phyloP scores from a whole-genome alignment of 805 yeast species.

The Suhomyces sp. region DNA sequence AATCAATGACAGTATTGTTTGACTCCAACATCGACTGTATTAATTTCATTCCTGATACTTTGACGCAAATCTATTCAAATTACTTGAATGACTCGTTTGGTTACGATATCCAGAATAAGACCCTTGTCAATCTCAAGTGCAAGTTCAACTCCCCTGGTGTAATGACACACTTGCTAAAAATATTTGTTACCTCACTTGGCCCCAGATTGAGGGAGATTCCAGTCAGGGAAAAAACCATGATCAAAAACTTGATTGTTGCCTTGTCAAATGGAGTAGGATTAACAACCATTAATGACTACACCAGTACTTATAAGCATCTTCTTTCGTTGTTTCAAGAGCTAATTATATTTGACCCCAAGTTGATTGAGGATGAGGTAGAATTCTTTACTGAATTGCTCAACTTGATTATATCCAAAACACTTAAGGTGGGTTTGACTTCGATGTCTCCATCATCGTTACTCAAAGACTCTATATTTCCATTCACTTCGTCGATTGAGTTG shows the following conservation, averaged over 20 bases:
- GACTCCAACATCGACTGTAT: constrained; percentile 52
- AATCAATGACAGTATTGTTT: constrained; percentile 54
- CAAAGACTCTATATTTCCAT: constrained; percentile 42
- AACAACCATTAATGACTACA: constrained; percentile 23
- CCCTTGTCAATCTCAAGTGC: constrained; percentile 36
- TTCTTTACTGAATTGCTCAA: constrained; percentile 28
- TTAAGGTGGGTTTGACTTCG: constrained; percentile 34
- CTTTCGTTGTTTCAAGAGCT: constrained; percentile 34
- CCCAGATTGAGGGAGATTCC: constrained; percentile 31
- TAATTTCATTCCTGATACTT: constrained; percentile 40
- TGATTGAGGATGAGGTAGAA: constrained; percentile 30
- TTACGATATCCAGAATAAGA: constrained; percentile 31
- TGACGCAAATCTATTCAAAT: constrained; percentile 26
- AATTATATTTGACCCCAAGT: constrained; percentile 35
- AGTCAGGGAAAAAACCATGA: constrained; percentile 14
- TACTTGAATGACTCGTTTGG: constrained; percentile 37
- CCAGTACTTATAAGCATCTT: constrained; percentile 21
- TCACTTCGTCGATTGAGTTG: constrained; percentile 40
- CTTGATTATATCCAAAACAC: constrained; percentile 31
- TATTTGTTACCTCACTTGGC: constrained; percentile 35
- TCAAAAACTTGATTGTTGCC: constrained; percentile 27
- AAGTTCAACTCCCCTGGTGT: constrained; percentile 26
- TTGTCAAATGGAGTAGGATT: constrained; percentile 34
- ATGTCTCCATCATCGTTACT: constrained; percentile 39
- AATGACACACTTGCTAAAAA: constrained; percentile 24